Evolutionary conservation across 768 basidiomycete genomes (phyloP).

Genomic region (Panaeolus cyanescens): DNA sequence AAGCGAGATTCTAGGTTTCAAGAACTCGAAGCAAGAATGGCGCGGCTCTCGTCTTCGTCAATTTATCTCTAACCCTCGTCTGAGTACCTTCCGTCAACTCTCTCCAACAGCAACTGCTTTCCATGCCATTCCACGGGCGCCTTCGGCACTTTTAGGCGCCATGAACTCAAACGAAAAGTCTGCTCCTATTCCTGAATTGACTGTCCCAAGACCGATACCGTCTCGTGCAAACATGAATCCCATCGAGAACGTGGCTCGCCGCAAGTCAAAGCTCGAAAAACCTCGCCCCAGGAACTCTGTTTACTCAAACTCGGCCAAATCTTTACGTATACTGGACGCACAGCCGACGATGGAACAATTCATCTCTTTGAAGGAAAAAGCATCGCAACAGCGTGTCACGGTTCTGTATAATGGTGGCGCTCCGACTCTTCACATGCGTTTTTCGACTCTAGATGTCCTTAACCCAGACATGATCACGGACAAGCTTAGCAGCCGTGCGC

Average conservation of each 20-base stretch:
- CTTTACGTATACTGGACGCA: neutral
- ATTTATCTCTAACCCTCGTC: conserved; percentile 57
- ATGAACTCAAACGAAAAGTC: conserved; percentile 7
- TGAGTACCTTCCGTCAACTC: conserved; percentile 57
- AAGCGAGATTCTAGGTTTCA: conserved; percentile 33
- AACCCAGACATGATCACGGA: conserved; percentile 29
- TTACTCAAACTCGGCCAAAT: neutral
- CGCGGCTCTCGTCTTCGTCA: conserved; percentile 42
- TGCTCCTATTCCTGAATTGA: neutral
- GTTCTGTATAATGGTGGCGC: conserved; percentile 45
- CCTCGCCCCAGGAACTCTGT: neutral
- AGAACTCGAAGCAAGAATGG: conserved; percentile 16
- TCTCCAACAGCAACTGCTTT: conserved; percentile 45
- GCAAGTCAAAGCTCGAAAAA: neutral
- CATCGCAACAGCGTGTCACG: conserved; percentile 47
- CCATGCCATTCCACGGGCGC: conserved; percentile 33
- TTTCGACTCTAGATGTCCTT: conserved; percentile 51
- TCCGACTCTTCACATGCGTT: conserved; percentile 56
- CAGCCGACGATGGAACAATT: conserved; percentile 19
- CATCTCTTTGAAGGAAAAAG: conserved; percentile 18
- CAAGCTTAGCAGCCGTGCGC: conserved; percentile 24
- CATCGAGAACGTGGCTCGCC: conserved; percentile 5
- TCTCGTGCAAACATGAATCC: neutral
- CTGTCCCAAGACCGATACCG: neutral
- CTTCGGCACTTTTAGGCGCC: conserved; percentile 13